Evolutionary conservation across 352 stramenopile genomes (phyloP).

Genomic region (Phytophthora melonis): DNA sequence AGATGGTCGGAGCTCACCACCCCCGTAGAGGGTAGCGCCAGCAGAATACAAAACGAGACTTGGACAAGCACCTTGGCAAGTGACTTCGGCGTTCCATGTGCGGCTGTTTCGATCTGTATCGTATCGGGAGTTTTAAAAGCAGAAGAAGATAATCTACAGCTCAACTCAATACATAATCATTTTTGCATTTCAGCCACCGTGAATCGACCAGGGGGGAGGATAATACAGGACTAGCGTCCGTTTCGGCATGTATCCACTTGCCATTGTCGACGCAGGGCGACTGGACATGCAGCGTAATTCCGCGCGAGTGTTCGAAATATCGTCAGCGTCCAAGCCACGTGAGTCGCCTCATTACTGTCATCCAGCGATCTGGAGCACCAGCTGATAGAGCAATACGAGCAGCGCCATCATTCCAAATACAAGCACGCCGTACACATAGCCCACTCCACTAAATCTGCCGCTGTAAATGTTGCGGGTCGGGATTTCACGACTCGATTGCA

Average conservation of each 20-base stretch:
- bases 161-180: constrained; percentile 23
- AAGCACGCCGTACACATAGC: constrained; percentile 70
- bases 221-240: neutral
- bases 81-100: no score
- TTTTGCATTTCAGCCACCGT: constrained; percentile 29
- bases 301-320: no score
- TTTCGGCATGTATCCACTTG: constrained; percentile 11
- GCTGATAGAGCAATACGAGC: constrained; percentile 65
- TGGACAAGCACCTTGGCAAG: no score
- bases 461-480: constrained; percentile 68
- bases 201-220: constrained; percentile 22
- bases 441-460: constrained; percentile 60
- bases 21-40: no score
- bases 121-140: neutral
- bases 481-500: constrained; percentile 62
- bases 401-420: constrained; percentile 74
- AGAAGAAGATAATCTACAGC: neutral
- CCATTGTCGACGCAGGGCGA: constrained; percentile 25
- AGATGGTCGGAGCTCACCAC: no score
- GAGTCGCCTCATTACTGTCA: constrained; percentile 7
- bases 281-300: constrained; percentile 4
- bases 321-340: no score
- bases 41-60: no score
- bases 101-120: no score
- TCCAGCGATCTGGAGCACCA: constrained; percentile 53